These are phyloP conservation scores for Dimocarpus longan DNA, from an alignment of 345 rosid species.

Conservation along the genomic window DNA sequence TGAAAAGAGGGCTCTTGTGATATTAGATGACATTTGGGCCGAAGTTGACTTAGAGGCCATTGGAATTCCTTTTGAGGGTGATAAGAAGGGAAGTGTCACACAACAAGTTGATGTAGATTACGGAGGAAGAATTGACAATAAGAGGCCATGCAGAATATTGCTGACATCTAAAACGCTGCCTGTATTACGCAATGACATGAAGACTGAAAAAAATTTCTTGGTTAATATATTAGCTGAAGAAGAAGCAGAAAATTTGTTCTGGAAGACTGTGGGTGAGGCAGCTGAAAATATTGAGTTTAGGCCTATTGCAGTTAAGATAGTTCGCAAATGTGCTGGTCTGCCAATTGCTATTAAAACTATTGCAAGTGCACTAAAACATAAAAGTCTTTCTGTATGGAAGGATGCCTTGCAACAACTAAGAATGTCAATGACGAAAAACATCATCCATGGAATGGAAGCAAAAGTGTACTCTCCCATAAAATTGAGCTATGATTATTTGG, in stretches of 20 bases:
- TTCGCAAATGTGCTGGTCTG: neutral
- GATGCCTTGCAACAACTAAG: neutral
- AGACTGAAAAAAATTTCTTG: too few relatives aligned
- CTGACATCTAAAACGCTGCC: too few relatives aligned
- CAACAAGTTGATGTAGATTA: too few relatives aligned
- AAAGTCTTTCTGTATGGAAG: neutral
- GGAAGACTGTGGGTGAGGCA: neutral
- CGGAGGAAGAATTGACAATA: too few relatives aligned
- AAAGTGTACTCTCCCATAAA: neutral
- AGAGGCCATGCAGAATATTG: too few relatives aligned
- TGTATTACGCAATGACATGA: too few relatives aligned
- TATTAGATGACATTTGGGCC: constrained; percentile 11
- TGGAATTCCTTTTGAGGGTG: too few relatives aligned
- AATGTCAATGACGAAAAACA: neutral
- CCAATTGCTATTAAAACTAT: neutral
- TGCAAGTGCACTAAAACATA: neutral
- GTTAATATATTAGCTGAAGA: too few relatives aligned
- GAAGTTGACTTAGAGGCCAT: neutral
- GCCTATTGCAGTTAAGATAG: neutral
- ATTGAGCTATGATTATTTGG: neutral
- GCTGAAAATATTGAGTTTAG: neutral
- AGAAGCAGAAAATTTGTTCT: too few relatives aligned
- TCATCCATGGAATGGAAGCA: neutral
- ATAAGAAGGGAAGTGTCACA: too few relatives aligned
- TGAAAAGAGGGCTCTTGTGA: neutral